These are phyloP conservation scores for Corymbia maculata DNA, from an alignment of 345 rosid genomes.

Conservation along the genomic window DNA sequence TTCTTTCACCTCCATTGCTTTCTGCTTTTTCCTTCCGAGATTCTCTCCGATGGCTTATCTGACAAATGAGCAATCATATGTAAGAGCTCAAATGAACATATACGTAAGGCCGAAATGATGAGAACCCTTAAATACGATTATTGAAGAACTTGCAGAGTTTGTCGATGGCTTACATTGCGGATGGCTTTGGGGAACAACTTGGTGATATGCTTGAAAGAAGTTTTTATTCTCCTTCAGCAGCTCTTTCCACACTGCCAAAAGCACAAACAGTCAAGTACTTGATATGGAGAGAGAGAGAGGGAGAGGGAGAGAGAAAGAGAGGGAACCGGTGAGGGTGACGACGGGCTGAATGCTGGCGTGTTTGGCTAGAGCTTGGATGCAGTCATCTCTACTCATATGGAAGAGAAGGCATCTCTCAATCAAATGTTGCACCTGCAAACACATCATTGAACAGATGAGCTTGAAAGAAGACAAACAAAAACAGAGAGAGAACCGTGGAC, in stretches of 20 bases:
- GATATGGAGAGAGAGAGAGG: neutral
- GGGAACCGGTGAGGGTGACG: constrained; percentile 28
- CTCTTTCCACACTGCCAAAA: constrained; percentile 38
- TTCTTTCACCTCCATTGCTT: neutral
- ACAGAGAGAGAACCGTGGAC: neutral
- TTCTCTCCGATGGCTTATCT: neutral
- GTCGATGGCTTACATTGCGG: neutral
- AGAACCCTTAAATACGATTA: neutral
- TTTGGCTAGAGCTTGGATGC: constrained; percentile 25
- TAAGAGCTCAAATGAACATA: neutral
- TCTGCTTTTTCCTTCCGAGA: neutral
- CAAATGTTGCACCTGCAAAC: constrained; percentile 38
- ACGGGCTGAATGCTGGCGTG: constrained; percentile 29
- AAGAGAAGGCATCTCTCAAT: constrained; percentile 42
- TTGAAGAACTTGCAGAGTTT: neutral
- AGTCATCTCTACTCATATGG: constrained; percentile 37
- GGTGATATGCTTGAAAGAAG: constrained; percentile 31
- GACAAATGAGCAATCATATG: neutral
- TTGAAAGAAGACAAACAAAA: neutral
- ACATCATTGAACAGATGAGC: neutral
- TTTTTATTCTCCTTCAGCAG: constrained; percentile 32
- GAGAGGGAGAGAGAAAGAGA: neutral
- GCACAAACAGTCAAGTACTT: neutral
- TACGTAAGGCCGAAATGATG: neutral
- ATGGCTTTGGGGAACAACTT: neutral